phyloP scores from a whole-genome alignment of 805 yeast species.

The Kluyveromyces siamensis region DNA sequence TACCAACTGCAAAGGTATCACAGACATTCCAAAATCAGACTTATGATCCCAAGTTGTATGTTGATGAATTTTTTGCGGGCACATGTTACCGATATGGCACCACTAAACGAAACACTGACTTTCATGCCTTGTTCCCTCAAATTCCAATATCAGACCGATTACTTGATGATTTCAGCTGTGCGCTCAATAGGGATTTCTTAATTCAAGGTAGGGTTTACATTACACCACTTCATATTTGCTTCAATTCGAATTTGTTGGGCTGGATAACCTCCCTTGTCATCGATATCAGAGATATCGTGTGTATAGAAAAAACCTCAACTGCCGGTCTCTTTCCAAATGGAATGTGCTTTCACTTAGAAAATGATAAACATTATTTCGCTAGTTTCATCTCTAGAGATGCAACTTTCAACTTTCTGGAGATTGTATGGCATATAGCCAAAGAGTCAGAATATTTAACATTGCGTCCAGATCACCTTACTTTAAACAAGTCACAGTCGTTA shows the following conservation, averaged over 20 bases:
- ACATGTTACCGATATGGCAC: slow-evolving; percentile 59
- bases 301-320: slow-evolving; percentile 64
- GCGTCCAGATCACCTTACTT: neutral
- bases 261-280: slow-evolving; percentile 81
- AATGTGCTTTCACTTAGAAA: slow-evolving; percentile 55
- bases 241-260: slow-evolving; percentile 71
- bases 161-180: slow-evolving; percentile 85
- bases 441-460: slow-evolving; percentile 1
- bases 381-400: slow-evolving; percentile 78
- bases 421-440: slow-evolving; percentile 41
- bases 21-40: neutral
- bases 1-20: slow-evolving; percentile 1
- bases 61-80: slow-evolving; percentile 47
- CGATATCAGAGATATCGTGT: slow-evolving; percentile 57
- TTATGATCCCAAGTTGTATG: slow-evolving; percentile 36
- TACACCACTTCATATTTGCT: slow-evolving; percentile 70
- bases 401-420: slow-evolving; percentile 59
- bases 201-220: slow-evolving; percentile 83
- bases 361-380: slow-evolving; percentile 71
- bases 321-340: slow-evolving; percentile 92
- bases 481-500: neutral
- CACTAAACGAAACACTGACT: slow-evolving; percentile 57
- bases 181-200: slow-evolving; percentile 75
- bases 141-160: slow-evolving; percentile 63
- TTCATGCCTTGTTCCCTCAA: slow-evolving; percentile 64